phyloP scores from a whole-genome alignment of 208 protist species.

The Trypanosoma lewisi region DNA sequence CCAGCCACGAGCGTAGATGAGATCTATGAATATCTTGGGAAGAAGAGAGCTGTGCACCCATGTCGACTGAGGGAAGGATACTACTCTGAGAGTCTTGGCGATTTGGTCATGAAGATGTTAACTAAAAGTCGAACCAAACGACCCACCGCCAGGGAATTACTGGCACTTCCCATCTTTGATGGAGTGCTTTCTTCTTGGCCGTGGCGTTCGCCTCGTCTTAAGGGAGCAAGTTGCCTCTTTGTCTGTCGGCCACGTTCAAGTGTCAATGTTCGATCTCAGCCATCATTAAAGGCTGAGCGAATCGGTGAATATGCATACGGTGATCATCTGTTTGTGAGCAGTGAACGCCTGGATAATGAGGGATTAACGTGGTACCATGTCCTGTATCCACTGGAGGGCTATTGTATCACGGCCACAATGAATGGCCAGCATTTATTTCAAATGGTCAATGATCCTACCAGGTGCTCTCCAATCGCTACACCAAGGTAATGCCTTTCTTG shows the following conservation, averaged over 20 bases:
- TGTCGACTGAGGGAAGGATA: slow-evolving; percentile 9
- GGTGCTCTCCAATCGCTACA: slow-evolving; percentile 23
- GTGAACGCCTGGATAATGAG: slow-evolving; percentile 11
- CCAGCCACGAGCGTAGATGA: slow-evolving; percentile 25
- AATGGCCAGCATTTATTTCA: slow-evolving; percentile 33
- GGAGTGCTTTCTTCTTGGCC: slow-evolving; percentile 30
- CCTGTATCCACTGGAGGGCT: slow-evolving; percentile 42
- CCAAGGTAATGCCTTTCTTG: slow-evolving; percentile 19
- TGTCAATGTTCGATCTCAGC: slow-evolving; percentile 31
- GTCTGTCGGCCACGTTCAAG: slow-evolving; percentile 20
- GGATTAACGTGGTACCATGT: slow-evolving; percentile 40
- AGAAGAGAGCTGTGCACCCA: slow-evolving; percentile 35
- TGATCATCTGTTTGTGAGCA: slow-evolving; percentile 27
- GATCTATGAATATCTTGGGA: slow-evolving; percentile 18
- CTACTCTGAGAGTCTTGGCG: slow-evolving; percentile 49
- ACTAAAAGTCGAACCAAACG: slow-evolving; percentile 44
- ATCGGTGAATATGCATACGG: slow-evolving; percentile 26
- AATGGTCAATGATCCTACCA: slow-evolving; percentile 30
- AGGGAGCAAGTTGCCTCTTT: slow-evolving; percentile 35
- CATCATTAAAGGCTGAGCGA: slow-evolving; percentile 23
- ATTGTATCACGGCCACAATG: slow-evolving; percentile 25
- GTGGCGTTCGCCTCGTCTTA: slow-evolving; percentile 30
- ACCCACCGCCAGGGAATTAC: slow-evolving; percentile 40
- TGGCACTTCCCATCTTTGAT: slow-evolving; percentile 40
- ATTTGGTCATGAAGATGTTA: slow-evolving; percentile 66